Evolutionary conservation across 345 rosid species (phyloP).

Genomic region (Xanthoceras sorbifolium): DNA sequence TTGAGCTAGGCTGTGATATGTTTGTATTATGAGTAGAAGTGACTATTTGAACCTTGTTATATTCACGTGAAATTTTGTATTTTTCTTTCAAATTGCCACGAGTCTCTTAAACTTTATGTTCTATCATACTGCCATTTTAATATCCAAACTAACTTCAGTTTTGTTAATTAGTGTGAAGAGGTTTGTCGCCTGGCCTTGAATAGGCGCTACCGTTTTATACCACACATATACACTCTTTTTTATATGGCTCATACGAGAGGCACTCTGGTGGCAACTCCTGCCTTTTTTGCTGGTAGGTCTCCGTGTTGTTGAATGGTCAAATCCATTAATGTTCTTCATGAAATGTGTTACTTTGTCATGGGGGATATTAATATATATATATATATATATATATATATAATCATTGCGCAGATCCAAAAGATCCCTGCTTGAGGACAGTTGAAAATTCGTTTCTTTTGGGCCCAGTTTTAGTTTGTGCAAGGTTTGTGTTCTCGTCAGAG

Average conservation of each 20-base stretch:
- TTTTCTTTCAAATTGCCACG: not conserved
- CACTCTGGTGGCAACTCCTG: conserved; percentile 75
- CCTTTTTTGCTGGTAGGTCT: conserved; percentile 75
- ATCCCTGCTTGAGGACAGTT: conserved; percentile 59
- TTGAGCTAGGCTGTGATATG: not conserved
- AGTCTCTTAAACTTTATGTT: not conserved
- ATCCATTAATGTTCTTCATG: conserved; percentile 7
- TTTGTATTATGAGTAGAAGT: not conserved
- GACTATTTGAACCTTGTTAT: not conserved
- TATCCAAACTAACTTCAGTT: conserved; percentile 18
- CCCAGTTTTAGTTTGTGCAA: conserved; percentile 64
- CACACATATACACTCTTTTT: conserved; percentile 82
- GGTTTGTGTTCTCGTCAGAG: conserved; percentile 48
- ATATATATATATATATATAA: conserved; percentile 17
- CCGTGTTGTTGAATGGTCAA: conserved; percentile 17
- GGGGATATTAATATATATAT: not conserved
- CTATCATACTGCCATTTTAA: not conserved
- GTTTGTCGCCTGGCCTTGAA: conserved; percentile 85
- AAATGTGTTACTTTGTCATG: not conserved
- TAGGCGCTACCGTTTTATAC: conserved; percentile 86
- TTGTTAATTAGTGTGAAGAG: conserved; percentile 70
- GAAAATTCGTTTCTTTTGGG: conserved; percentile 90
- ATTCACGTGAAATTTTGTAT: not conserved
- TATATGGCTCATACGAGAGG: conserved; percentile 82
- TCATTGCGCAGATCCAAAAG: conserved; percentile 65